Evolutionary conservation across 1,284 basidiomycete genomes (phyloP), one percentile per base, ranked within the genome.

Genomic region (Irpex sp.): DNA sequence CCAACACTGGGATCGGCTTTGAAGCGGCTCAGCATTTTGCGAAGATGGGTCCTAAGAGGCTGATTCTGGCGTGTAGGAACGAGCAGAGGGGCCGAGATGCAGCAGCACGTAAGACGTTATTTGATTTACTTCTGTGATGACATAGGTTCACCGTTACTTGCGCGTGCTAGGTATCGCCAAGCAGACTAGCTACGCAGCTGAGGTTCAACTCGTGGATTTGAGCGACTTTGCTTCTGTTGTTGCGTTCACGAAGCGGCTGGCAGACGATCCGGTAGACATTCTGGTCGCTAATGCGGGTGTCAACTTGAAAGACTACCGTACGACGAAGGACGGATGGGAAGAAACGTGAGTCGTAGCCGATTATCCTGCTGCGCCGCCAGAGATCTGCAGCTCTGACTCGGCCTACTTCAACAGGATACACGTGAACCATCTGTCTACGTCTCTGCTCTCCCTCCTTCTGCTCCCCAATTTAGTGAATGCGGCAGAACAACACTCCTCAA

Each of bases 1-100:
- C 14, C 67, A 77, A 75, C 60, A 67, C 67, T 12, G 75, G 75
- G 19, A 62, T 75, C 10, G 75, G 75, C 4, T 65, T 71, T 45
- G 72, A 75, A 56, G 70, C 72, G 8, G 69, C 71, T 16, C 72
- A 71, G 52, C 70, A 72, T 55, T 70, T 75, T 51, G 72, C 74
- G 3, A 56, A 39, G n/a, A 72, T 75, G 71, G 68, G 71, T 3
- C 72, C 73, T 7, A 65, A 59, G 21, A 60, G 63, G 54, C 55
- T 75, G 28, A 67, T 74, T 35, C 58, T 75, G 14, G 72, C 62
- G 3, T 73, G 72, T 53, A 65, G 73, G 23, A 70, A 56, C 57
- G 59, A 64, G 45, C 60, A 62, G 18, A 73, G 69, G 56, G 72
- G 67, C 3, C 57, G 66, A 21, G 62, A 49, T 9, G 67, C 71